These are phyloP conservation scores for Pelargonium nanum DNA, from an alignment of 345 rosid species.

Conservation along the genomic window DNA sequence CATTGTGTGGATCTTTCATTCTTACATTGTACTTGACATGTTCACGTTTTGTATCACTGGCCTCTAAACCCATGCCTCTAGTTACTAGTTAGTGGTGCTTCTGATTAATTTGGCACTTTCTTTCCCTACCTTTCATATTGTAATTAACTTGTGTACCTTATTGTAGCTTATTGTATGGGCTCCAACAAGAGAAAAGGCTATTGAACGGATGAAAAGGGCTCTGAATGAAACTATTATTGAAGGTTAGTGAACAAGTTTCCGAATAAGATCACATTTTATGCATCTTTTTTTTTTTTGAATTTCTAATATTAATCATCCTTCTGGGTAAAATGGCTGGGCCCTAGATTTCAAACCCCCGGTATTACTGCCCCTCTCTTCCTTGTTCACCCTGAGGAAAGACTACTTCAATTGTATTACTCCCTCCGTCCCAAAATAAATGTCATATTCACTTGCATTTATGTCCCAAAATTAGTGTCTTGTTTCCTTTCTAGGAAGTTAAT, in stretches of 20 bases:
- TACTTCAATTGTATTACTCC: no score
- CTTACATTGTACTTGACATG: not conserved
- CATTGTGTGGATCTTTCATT: not conserved
- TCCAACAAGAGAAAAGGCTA: conserved; percentile 96
- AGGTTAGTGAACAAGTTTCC: conserved; percentile 27
- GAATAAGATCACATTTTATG: not conserved
- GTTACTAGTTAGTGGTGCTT: no score
- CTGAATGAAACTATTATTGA: conserved; percentile 84
- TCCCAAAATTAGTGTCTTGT: no score
- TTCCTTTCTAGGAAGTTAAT: no score
- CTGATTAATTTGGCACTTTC: no score
- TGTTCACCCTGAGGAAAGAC: no score
- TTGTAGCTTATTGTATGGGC: conserved; percentile 95
- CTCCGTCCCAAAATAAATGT: no score
- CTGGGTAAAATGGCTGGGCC: not conserved
- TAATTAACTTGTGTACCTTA: conserved; percentile 4
- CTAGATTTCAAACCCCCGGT: not conserved
- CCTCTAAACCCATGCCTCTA: no score
- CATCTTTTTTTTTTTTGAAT: not conserved
- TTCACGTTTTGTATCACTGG: not conserved
- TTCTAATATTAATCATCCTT: not conserved
- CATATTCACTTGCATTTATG: no score
- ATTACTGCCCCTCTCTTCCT: no score
- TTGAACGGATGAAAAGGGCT: conserved; percentile 97
- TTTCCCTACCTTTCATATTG: not conserved